Conservation (phyloP, 2,329 filamentous ascomycete genomes). For the Golovinomyces cichoracearum region DNA sequence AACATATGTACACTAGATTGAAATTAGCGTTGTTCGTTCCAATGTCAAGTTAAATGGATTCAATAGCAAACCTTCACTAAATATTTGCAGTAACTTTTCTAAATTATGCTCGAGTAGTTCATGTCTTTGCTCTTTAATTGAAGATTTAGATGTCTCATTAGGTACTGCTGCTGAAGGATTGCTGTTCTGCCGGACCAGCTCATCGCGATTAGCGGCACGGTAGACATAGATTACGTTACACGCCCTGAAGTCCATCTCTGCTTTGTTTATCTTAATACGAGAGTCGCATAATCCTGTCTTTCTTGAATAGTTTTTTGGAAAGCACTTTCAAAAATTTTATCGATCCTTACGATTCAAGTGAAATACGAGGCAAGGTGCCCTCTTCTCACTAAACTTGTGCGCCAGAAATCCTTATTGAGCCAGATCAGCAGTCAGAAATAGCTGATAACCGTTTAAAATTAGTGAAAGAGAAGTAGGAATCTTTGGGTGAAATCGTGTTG, state of each 20-base stretch:
- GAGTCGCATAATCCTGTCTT: not conserved
- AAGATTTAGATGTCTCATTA: slow-evolving; percentile 4
- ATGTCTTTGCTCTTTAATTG: slow-evolving; percentile 3
- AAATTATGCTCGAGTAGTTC: slow-evolving; percentile 23
- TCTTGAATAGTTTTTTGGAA: not conserved
- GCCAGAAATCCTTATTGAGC: not conserved
- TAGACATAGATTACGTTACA: slow-evolving; percentile 22
- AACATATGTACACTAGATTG: slow-evolving; percentile 25
- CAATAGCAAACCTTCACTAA: slow-evolving; percentile 21
- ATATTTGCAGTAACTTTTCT: slow-evolving; percentile 22
- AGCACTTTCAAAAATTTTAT: not conserved
- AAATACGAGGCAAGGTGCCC: too few species aligned
- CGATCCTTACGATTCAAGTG: too few species aligned
- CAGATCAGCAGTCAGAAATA: not conserved
- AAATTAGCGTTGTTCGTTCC: not conserved
- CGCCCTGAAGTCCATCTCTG: slow-evolving; percentile 19
- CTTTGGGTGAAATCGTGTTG: too few species aligned
- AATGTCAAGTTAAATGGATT: not conserved
- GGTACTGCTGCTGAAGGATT: slow-evolving; percentile 11
- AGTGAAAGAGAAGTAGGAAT: too few species aligned
- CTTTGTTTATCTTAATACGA: slow-evolving; percentile 7
- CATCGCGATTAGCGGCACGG: slow-evolving; percentile 17
- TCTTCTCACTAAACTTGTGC: not conserved
- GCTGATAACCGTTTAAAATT: too few species aligned
- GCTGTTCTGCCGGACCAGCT: slow-evolving; percentile 15